Conservation (phyloP, 106 monocot species). For the Dendrobium officinale region DNA sequence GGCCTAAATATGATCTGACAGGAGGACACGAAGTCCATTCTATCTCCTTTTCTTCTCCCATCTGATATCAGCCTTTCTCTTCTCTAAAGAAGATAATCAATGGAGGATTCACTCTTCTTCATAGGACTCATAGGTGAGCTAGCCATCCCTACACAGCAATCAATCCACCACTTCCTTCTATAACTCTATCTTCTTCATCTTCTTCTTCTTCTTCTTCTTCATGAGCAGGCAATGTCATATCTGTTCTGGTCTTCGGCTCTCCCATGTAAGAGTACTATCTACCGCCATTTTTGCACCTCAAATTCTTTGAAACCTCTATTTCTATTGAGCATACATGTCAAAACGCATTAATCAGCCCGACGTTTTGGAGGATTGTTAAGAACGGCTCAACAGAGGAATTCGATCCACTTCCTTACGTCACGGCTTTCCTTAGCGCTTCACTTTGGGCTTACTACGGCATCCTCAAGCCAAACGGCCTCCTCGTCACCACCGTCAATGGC, state of each 20-base stretch:
- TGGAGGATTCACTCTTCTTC: too few species aligned
- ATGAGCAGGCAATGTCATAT: slow-evolving; percentile 46
- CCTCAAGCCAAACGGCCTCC: slow-evolving; percentile 38
- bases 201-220: too few species aligned
- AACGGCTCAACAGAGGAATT: slow-evolving; percentile 44
- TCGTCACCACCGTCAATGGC: slow-evolving; percentile 39
- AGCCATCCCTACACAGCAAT: too few species aligned
- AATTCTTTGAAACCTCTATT: background rate
- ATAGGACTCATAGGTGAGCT: too few species aligned
- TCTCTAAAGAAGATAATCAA: too few species aligned
- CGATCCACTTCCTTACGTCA: slow-evolving; percentile 35
- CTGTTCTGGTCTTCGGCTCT: slow-evolving; percentile 32
- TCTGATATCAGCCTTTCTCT: too few species aligned
- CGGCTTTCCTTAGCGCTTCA: slow-evolving; percentile 41
- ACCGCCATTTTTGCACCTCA: too few species aligned
- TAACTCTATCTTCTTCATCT: background rate
- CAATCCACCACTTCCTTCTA: background rate
- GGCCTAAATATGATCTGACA: too few species aligned
- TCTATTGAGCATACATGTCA: too few species aligned
- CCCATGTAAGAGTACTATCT: slow-evolving; percentile 28
- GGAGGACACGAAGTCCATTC: too few species aligned
- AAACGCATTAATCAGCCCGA: slow-evolving; percentile 19
- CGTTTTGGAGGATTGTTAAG: slow-evolving; percentile 52
- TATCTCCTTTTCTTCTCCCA: too few species aligned
- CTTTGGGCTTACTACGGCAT: slow-evolving; percentile 59